Evolutionary conservation across 495 filamentous ascomycete species (phyloP), one percentile per base, ranked within the genome.

Genomic region (Mycothermus thermophilus): DNA sequence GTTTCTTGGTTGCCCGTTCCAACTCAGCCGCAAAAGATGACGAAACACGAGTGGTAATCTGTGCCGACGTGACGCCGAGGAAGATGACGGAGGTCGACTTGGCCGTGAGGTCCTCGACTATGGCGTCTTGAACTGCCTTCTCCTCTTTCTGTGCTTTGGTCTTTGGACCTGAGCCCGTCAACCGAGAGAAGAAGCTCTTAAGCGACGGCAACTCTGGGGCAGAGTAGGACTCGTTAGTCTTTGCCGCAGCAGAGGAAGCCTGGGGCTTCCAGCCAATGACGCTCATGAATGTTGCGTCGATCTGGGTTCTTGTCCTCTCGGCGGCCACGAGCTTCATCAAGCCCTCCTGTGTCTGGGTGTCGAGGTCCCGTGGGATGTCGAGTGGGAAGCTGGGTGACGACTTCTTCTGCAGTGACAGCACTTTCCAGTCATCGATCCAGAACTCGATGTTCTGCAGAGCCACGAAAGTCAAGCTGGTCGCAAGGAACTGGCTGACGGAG

Each of bases 1-100:
- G 80, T 51, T 99, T 99, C 55, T 95, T 93, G 3, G 92, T 96
- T 15, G 92, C 88, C 22, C 92, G 68, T 62, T 96, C 87, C n/a
- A 96, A 68, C 52, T 99, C 92, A 11, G 73, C 65, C 8, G 81
- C 75, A 44, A 95, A 79, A 24, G 60, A 66, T 19, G 63, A 51
- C 29, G 64, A 59, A 1, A 93, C 70, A 15, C 69, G 77, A 22
- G 85, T 85, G 25, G 69, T 62, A n/a, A 94, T 75, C 26, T 71
- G 72, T 15, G 83, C 86, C 0, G 83, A 86, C 25, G 80, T 92
- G 23, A 92, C 77, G 32, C 87, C 72, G 17, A 99, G 66, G 49
- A 93, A 96, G 14, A 94, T 80, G 23, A 75, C 80, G 2, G 82
- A 83, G 5, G 64, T 77, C 8, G 71, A 74, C 19, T 63, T 46